phyloP scores from a whole-genome alignment of 2,329 filamentous ascomycete genomes.

The Colletotrichum falcatum region DNA sequence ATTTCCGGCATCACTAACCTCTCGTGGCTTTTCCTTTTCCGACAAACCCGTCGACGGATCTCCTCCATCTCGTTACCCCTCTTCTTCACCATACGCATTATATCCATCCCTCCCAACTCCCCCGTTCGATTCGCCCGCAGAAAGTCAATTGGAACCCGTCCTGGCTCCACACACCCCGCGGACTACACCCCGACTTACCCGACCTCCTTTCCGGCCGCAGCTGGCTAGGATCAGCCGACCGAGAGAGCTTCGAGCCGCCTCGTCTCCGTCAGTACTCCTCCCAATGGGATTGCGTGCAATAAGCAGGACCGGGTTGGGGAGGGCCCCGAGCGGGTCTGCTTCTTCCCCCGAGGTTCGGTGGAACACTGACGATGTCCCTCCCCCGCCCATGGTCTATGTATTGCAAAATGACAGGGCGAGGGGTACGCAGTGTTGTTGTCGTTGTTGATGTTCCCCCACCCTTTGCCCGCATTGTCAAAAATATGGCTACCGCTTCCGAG shows the following conservation, averaged over 20 bases:
- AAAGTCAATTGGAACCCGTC: slow-evolving; percentile 22
- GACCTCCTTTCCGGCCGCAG: slow-evolving; percentile 12
- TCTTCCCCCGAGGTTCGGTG: slow-evolving; percentile 15
- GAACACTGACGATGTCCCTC: not conserved
- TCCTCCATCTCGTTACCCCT: slow-evolving; percentile 3
- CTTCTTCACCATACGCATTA: slow-evolving; percentile 3
- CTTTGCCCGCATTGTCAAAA: slow-evolving; percentile 3
- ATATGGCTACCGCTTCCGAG: slow-evolving; percentile 5
- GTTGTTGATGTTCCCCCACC: not conserved
- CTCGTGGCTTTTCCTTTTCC: slow-evolving; percentile 10
- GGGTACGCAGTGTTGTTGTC: not conserved
- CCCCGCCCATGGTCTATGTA: slow-evolving; percentile 1
- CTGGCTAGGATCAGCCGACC: slow-evolving; percentile 24
- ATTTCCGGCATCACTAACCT: not conserved
- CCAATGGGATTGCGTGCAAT: slow-evolving; percentile 31
- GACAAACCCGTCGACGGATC: not conserved
- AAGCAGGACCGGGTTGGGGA: slow-evolving; percentile 22
- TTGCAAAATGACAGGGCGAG: not conserved
- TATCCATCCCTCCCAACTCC: not conserved
- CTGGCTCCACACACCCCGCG: slow-evolving; percentile 28
- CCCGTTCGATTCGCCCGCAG: not conserved
- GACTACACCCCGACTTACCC: slow-evolving; percentile 23
- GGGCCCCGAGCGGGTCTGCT: slow-evolving; percentile 31
- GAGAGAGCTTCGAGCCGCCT: slow-evolving; percentile 21
- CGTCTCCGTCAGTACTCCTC: slow-evolving; percentile 11